Conservation (phyloP, 768 basidiomycete genomes). For the Suillus plorans region DNA sequence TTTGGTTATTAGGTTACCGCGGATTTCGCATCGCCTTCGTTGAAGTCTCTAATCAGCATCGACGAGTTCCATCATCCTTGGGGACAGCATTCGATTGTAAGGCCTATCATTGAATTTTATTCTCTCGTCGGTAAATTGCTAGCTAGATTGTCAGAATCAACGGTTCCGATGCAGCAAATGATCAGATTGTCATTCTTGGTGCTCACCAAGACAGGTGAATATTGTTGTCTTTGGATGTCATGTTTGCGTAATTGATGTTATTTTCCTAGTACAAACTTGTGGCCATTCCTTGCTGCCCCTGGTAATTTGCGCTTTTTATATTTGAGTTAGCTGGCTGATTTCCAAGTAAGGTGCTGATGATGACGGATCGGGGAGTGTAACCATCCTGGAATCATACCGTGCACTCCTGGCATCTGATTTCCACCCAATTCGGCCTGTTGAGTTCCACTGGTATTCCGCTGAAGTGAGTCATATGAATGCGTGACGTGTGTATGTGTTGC, state of each 20-base stretch:
- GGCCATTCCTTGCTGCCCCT: slow-evolving; percentile 77
- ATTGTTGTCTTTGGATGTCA: slow-evolving; percentile 13
- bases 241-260: slow-evolving; percentile 6
- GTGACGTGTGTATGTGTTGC: neutral
- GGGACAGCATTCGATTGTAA: slow-evolving; percentile 81
- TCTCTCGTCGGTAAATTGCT: slow-evolving; percentile 6
- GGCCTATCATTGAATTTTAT: slow-evolving; percentile 22
- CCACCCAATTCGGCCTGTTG: slow-evolving; percentile 40
- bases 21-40: slow-evolving; percentile 54
- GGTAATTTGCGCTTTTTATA: slow-evolving; percentile 39
- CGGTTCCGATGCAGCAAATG: slow-evolving; percentile 62
- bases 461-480: slow-evolving; percentile 28
- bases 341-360: slow-evolving; percentile 37
- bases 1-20: slow-evolving; percentile 53
- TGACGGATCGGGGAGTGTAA: slow-evolving; percentile 46
- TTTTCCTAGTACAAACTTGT: slow-evolving; percentile 60
- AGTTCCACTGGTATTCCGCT: slow-evolving; percentile 51
- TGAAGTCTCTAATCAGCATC: slow-evolving; percentile 59
- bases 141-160: slow-evolving; percentile 72
- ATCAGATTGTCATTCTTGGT: slow-evolving; percentile 65
- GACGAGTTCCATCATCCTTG: slow-evolving; percentile 77
- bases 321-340: neutral
- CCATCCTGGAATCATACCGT: slow-evolving; percentile 45
- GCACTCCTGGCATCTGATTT: slow-evolving; percentile 42
- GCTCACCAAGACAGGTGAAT: slow-evolving; percentile 89